A percentile compares a stretch with the other conserved stretches of the same genome.
Conservation (phyloP, 208 protist genomes). For the Angomonas deanei region DNA sequence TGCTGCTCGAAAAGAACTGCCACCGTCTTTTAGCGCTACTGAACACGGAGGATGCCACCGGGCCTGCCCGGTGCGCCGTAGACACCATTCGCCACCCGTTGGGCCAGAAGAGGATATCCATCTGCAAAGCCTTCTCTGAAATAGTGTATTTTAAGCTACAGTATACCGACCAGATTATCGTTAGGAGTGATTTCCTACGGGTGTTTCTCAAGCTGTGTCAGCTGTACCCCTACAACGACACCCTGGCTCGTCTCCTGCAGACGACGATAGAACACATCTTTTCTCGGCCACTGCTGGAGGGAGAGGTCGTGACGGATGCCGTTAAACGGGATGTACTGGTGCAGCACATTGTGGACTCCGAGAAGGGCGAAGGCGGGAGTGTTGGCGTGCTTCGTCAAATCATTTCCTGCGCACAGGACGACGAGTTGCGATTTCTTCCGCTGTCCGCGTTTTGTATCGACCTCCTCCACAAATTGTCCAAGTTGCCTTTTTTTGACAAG, state of each 20-base stretch:
- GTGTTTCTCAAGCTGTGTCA: constrained; percentile 34
- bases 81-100: constrained; percentile 6
- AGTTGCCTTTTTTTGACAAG: constrained; percentile 27
- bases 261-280: constrained; percentile 39
- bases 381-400: constrained; percentile 14
- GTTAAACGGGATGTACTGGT: constrained; percentile 35
- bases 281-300: constrained; percentile 20
- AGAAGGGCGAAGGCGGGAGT: not conserved
- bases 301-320: constrained; percentile 21
- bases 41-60: not conserved
- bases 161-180: constrained; percentile 33
- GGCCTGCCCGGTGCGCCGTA: not conserved
- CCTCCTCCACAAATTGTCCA: constrained; percentile 20
- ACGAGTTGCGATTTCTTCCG: constrained; percentile 12
- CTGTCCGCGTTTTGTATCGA: constrained; percentile 44
- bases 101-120: constrained; percentile 20
- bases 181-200: constrained; percentile 33
- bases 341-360: constrained; percentile 18
- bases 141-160: constrained; percentile 32
- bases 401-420: constrained; percentile 12
- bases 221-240: constrained; percentile 39
- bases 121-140: constrained; percentile 62
- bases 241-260: constrained; percentile 29
- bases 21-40: constrained; percentile 25
- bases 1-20: constrained; percentile 18